A percentile compares a stretch with the other conserved stretches of the same genome.
These are phyloP conservation scores for Parsonsia alboflavescens DNA, from an alignment of 257 asterid species.

Conservation along the genomic window DNA sequence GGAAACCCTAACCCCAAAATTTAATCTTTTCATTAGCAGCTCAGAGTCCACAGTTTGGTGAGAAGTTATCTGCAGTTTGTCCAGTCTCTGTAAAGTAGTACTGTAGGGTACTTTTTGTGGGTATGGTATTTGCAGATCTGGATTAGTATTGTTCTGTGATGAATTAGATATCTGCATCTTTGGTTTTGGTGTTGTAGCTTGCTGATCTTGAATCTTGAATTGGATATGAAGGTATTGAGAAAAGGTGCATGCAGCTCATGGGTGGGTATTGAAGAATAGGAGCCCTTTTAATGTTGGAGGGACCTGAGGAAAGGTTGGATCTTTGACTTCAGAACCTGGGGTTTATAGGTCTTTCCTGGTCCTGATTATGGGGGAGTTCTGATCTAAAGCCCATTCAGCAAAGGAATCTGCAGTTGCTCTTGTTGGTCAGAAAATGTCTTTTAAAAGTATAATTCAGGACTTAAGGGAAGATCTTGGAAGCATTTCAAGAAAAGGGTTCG, in stretches of 20 bases:
- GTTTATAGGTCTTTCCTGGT: not conserved
- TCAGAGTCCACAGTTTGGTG: not conserved
- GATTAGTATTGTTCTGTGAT: not conserved
- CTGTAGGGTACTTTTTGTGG: not conserved
- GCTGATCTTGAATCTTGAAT: not conserved
- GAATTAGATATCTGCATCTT: not conserved
- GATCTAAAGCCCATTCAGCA: not conserved
- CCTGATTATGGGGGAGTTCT: not conserved
- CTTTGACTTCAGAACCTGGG: not conserved
- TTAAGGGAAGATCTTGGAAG: slow-evolving; percentile 40
- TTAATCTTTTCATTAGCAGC: not conserved
- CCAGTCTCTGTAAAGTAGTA: not conserved
- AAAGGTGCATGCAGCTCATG: slow-evolving; percentile 1
- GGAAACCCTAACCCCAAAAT: not conserved
- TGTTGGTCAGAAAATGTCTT: slow-evolving; percentile 22
- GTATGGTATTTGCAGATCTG: slow-evolving; percentile 13
- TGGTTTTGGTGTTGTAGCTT: not conserved
- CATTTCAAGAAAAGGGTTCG: slow-evolving; percentile 44
- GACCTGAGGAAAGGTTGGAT: not conserved
- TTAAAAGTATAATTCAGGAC: slow-evolving; percentile 39
- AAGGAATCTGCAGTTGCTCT: slow-evolving; percentile 1
- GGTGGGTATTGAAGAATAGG: not conserved
- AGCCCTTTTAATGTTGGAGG: not conserved
- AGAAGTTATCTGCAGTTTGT: not conserved
- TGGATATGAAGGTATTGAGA: not conserved